Evolutionary conservation across 495 filamentous ascomycete species (phyloP).

Genomic region (Darksidea phi): DNA sequence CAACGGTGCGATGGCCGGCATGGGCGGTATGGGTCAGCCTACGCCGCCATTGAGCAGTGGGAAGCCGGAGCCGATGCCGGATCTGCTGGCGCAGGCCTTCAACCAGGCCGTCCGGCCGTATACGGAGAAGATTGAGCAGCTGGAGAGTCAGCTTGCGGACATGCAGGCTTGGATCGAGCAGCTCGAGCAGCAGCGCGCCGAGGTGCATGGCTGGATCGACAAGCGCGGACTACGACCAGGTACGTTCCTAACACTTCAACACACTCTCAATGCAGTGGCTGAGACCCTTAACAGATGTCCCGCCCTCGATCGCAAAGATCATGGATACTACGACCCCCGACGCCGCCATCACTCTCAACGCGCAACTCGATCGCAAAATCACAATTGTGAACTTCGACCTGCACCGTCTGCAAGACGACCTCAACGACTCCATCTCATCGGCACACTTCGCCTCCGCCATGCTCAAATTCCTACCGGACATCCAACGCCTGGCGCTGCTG

Average conservation of each 20-base stretch:
- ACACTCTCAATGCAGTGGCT: constrained; percentile 21
- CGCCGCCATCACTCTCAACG: constrained; percentile 49
- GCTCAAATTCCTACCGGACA: constrained; percentile 51
- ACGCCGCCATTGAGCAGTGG: constrained; percentile 17
- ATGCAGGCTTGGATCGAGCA: constrained; percentile 46
- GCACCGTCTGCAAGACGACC: constrained; percentile 53
- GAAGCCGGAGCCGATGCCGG: constrained; percentile 45
- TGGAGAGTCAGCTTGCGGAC: constrained; percentile 49
- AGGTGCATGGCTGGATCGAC: constrained; percentile 54
- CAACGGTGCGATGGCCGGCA: constrained; percentile 22
- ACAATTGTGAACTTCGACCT: constrained; percentile 57
- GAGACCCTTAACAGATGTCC: constrained; percentile 44
- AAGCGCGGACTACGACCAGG: constrained; percentile 53
- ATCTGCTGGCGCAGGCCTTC: constrained; percentile 51
- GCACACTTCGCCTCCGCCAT: constrained; percentile 50
- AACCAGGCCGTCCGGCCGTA: constrained; percentile 51
- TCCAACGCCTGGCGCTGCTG: constrained; percentile 47
- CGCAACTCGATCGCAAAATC: constrained; percentile 56
- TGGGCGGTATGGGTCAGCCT: constrained; percentile 18
- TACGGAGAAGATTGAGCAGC: constrained; percentile 48
- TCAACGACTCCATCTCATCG: constrained; percentile 48
- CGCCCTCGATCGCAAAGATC: constrained; percentile 49
- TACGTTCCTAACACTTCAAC: constrained; percentile 33
- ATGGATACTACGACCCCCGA: constrained; percentile 48
- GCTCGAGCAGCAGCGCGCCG: constrained; percentile 48